Evolutionary conservation across 176 grass and related monocot species (phyloP).

Genomic region (Raddia distichophylla): DNA sequence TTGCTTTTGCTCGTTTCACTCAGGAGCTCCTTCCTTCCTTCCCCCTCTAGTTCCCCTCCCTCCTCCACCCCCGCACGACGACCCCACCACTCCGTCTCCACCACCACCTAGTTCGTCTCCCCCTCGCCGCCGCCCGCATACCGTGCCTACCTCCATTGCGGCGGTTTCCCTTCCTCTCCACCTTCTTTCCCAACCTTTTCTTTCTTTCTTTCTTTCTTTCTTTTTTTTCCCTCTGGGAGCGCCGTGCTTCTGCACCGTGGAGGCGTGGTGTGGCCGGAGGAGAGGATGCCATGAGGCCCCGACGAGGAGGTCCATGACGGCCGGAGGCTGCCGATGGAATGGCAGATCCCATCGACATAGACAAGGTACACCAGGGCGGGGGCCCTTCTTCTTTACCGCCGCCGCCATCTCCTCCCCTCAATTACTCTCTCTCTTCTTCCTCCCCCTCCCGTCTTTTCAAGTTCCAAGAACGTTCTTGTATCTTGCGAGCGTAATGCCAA

Average conservation of each 20-base stretch:
- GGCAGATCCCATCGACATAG: conserved; percentile 91
- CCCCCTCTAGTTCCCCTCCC: background rate
- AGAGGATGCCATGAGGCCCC: conserved; percentile 55
- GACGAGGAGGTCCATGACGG: conserved; percentile 64
- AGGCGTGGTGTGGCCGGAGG: background rate
- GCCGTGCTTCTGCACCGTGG: background rate
- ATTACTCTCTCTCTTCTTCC: background rate
- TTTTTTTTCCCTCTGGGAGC: background rate
- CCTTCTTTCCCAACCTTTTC: background rate
- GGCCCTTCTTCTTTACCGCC: background rate
- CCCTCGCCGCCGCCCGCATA: background rate
- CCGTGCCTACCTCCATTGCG: background rate
- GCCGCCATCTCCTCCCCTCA: background rate
- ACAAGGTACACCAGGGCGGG: conserved; percentile 52
- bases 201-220: background rate
- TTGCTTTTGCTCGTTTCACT: no score
- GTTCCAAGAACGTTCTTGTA: background rate
- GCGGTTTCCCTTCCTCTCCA: background rate
- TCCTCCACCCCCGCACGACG: conserved; percentile 21
- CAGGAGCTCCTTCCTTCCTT: background rate
- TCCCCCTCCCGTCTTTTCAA: background rate
- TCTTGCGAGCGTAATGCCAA: background rate
- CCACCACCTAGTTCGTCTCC: background rate
- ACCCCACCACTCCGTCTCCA: conserved; percentile 38
- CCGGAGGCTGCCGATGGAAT: conserved; percentile 65